Percentiles rank a stretch among this genome's conserved stretches.
These are phyloP conservation scores for Chamaecrista fasciculata DNA, from an alignment of 306 rosid species.

Conservation along the genomic window DNA sequence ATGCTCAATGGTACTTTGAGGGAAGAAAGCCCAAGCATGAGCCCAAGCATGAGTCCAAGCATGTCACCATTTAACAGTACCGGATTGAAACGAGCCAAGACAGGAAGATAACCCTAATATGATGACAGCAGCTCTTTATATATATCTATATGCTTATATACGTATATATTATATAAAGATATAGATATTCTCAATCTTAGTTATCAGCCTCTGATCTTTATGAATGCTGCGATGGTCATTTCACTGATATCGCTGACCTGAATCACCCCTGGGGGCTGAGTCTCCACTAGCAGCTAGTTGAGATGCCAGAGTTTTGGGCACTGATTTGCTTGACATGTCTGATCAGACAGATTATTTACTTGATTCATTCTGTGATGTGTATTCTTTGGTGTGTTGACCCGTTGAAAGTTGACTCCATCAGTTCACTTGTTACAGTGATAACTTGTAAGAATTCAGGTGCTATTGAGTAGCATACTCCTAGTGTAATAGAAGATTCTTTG, in stretches of 20 bases:
- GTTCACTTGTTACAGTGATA: conserved; percentile 43
- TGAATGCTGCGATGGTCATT: conserved; percentile 31
- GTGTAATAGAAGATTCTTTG: conserved; percentile 27
- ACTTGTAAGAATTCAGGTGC: conserved; percentile 37
- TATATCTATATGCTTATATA: neutral
- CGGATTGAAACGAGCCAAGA: conserved; percentile 91
- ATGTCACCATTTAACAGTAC: conserved; percentile 86
- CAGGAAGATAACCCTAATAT: conserved; percentile 61
- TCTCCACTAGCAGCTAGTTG: conserved; percentile 34
- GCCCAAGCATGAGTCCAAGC: conserved; percentile 83
- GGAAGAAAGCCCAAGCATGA: conserved; percentile 96
- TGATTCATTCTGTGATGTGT: conserved; percentile 20
- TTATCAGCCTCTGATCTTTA: conserved; percentile 33
- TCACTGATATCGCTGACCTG: conserved; percentile 31
- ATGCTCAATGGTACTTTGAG: conserved; percentile 84
- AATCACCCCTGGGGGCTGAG: conserved; percentile 29
- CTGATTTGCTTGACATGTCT: conserved; percentile 25
- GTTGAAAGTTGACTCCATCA: conserved; percentile 30
- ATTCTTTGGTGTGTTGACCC: conserved; percentile 65
- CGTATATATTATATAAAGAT: no score
- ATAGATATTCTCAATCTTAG: conserved; percentile 27
- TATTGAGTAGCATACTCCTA: conserved; percentile 38
- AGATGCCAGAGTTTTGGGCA: conserved; percentile 28
- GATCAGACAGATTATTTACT: conserved; percentile 29
- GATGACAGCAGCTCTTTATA: conserved; percentile 19